These are phyloP conservation scores for Amanita rubescens DNA, from an alignment of 768 basidiomycete genomes.

Conservation along the genomic window DNA sequence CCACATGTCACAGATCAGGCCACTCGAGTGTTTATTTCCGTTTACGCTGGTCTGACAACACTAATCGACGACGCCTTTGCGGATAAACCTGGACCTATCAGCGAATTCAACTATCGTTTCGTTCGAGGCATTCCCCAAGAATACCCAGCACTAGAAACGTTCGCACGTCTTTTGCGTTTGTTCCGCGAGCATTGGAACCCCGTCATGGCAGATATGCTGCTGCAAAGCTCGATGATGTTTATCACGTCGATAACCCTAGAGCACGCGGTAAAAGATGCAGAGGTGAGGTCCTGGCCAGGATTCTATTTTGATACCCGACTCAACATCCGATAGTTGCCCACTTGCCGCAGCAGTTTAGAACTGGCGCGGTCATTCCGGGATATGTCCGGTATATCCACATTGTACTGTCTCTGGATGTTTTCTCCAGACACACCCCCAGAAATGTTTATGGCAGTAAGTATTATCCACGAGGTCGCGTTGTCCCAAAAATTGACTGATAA, in stretches of 20 bases:
- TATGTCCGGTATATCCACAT: background rate
- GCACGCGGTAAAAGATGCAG: background rate
- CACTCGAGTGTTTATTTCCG: too few species aligned
- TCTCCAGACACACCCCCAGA: too few species aligned
- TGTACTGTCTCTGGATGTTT: background rate
- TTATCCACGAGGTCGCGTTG: background rate
- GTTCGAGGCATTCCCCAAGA: background rate
- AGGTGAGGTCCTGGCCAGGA: background rate
- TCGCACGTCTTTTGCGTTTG: too few species aligned
- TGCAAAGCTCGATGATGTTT: too few species aligned
- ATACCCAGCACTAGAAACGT: background rate
- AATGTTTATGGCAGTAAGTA: background rate
- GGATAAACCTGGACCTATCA: background rate
- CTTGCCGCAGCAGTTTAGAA: background rate
- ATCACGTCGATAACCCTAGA: background rate
- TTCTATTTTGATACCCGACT: background rate
- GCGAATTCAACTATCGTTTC: background rate
- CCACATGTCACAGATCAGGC: background rate
- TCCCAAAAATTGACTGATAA: background rate
- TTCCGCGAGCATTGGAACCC: too few species aligned
- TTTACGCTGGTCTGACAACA: background rate
- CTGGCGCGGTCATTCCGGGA: background rate
- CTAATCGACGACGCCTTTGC: background rate
- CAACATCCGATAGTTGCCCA: background rate
- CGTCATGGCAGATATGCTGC: too few species aligned